Evolutionary conservation across 108 stramenopile species (phyloP).

Genomic region (Tribonema minus): DNA sequence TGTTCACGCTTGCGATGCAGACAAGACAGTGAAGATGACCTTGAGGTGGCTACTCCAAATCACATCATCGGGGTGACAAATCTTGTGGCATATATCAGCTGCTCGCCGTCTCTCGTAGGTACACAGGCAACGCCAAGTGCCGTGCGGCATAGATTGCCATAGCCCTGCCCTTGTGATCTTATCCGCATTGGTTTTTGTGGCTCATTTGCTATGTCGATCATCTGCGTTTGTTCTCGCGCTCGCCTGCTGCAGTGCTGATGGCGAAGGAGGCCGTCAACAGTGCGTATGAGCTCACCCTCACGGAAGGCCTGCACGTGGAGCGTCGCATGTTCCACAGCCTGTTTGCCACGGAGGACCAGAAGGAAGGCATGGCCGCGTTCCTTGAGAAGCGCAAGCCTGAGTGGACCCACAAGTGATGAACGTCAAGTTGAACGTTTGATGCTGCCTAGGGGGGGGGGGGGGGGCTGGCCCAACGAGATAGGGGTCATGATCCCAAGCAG

Average conservation of each 20-base stretch:
- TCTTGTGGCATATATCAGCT: not conserved
- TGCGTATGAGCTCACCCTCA: slow-evolving; percentile 82
- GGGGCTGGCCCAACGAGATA: too few relatives aligned
- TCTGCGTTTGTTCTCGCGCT: not conserved
- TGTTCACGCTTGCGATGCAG: too few relatives aligned
- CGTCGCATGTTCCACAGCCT: slow-evolving; percentile 89
- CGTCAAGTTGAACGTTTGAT: too few relatives aligned
- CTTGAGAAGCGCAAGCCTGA: slow-evolving; percentile 77
- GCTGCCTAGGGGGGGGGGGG: too few relatives aligned
- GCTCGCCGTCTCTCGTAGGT: not conserved
- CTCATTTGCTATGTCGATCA: not conserved
- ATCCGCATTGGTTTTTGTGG: not conserved
- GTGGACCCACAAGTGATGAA: slow-evolving; percentile 73
- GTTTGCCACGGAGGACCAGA: slow-evolving; percentile 95
- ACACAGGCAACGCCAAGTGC: not conserved
- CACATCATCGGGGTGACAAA: not conserved
- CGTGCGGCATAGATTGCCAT: too few relatives aligned
- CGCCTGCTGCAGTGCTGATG: slow-evolving; percentile 55
- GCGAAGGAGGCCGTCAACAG: slow-evolving; percentile 96
- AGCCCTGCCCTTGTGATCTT: too few relatives aligned
- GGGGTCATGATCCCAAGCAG: too few relatives aligned
- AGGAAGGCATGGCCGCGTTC: slow-evolving; percentile 94
- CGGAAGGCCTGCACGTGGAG: slow-evolving; percentile 87
- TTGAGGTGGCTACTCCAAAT: not conserved
- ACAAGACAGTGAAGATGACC: not conserved